A percentile compares a stretch with the other conserved stretches of the same genome.
phyloP scores from a whole-genome alignment of 2,329 filamentous ascomycete species.

The Aspergillus versicolor region DNA sequence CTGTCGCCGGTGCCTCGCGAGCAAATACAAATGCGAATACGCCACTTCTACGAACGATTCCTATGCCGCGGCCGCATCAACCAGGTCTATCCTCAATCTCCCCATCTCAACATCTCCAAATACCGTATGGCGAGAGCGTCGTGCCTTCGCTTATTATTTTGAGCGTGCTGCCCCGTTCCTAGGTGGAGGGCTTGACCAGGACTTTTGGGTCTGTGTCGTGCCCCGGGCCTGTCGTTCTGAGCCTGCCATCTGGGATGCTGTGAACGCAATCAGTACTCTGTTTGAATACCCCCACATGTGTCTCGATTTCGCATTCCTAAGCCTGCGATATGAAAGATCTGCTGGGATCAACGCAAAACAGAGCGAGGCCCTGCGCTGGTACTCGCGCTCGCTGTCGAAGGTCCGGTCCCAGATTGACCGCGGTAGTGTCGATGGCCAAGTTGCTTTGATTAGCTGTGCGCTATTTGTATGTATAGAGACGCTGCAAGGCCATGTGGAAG shows the following conservation, averaged over 20 bases:
- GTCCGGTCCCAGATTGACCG: slow-evolving; percentile 26
- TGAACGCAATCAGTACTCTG: slow-evolving; percentile 35
- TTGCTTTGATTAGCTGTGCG: slow-evolving; percentile 33
- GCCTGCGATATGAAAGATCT: not conserved
- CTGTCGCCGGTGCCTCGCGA: slow-evolving; percentile 32
- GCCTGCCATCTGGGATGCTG: slow-evolving; percentile 37
- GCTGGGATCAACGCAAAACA: slow-evolving; percentile 18
- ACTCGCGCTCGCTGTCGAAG: slow-evolving; percentile 30
- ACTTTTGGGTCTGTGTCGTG: slow-evolving; percentile 34
- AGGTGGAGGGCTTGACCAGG: slow-evolving; percentile 31
- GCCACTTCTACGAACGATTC: slow-evolving; percentile 7
- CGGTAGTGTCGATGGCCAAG: slow-evolving; percentile 24
- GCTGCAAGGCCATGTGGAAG: slow-evolving; percentile 25
- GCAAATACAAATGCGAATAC: slow-evolving; percentile 35
- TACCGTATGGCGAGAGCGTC: slow-evolving; percentile 30
- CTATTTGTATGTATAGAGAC: slow-evolving; percentile 37
- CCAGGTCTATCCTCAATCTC: not conserved
- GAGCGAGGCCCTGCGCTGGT: slow-evolving; percentile 31
- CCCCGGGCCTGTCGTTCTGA: slow-evolving; percentile 34
- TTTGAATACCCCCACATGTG: slow-evolving; percentile 29
- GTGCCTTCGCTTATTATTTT: slow-evolving; percentile 38
- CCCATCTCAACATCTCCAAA: slow-evolving; percentile 18
- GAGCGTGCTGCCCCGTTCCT: slow-evolving; percentile 29
- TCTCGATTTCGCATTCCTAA: slow-evolving; percentile 7
- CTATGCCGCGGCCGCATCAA: not conserved